A percentile compares a stretch with the other conserved stretches of the same genome.
Conservation (phyloP, 495 filamentous ascomycete species). For the Geopyxis carbonaria region DNA sequence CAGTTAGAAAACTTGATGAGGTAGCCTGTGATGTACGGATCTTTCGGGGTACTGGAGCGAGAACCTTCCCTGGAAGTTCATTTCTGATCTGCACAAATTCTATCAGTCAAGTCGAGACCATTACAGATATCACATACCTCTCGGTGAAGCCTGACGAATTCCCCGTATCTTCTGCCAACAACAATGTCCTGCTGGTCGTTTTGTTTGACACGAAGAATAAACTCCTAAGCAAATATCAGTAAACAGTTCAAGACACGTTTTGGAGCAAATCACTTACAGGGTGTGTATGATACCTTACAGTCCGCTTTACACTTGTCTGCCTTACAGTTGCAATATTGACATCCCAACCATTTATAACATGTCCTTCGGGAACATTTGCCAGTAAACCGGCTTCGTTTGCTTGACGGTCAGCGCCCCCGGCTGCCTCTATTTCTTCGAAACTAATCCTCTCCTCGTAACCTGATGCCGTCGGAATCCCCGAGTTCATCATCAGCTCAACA, state of each 20-base stretch:
- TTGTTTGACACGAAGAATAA: conserved; percentile 65
- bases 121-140: conserved; percentile 10
- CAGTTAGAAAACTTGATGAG: conserved; percentile 28
- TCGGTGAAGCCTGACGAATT: conserved; percentile 67
- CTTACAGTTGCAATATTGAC: conserved; percentile 88
- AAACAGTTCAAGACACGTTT: background rate
- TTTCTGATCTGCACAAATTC: conserved; percentile 39
- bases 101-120: background rate
- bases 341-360: conserved; percentile 88
- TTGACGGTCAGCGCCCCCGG: conserved; percentile 53
- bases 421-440: conserved; percentile 86
- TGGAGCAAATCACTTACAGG: conserved; percentile 50
- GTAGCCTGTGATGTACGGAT: conserved; percentile 59
- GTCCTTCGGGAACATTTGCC: conserved; percentile 71
- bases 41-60: conserved; percentile 76
- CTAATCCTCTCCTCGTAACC: conserved; percentile 93
- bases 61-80: conserved; percentile 79
- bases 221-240: conserved; percentile 44
- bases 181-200: conserved; percentile 53
- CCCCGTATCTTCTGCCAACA: conserved; percentile 72
- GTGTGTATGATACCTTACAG: conserved; percentile 78
- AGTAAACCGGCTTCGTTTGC: conserved; percentile 79
- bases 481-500: conserved; percentile 98
- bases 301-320: conserved; percentile 62
- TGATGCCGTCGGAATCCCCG: conserved; percentile 83